phyloP scores from a whole-genome alignment of 495 filamentous ascomycete species.

The Daldinia decipiens region DNA sequence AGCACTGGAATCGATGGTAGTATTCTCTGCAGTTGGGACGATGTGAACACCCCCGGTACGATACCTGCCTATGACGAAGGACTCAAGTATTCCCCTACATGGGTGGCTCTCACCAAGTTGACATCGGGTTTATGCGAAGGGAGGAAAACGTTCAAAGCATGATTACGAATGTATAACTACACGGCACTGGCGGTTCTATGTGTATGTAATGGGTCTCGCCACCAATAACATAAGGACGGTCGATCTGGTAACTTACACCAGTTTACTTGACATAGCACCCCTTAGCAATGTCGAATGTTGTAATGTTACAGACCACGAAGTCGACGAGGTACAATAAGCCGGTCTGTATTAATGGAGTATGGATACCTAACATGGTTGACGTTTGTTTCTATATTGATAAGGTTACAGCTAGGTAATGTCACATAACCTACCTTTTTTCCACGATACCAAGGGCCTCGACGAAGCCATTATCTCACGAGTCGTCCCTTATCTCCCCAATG shows the following conservation, averaged over 20 bases:
- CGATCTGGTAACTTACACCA: background rate
- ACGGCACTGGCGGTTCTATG: background rate
- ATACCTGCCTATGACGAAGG: conserved; percentile 92
- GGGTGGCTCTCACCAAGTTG: conserved; percentile 79
- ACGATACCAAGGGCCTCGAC: conserved; percentile 14
- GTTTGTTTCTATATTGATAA: conserved; percentile 38
- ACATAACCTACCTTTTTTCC: conserved; percentile 23
- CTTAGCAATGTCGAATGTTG: conserved; percentile 4
- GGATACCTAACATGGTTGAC: conserved; percentile 42
- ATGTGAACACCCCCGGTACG: conserved; percentile 73
- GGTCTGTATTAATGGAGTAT: conserved; percentile 28
- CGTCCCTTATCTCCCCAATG: conserved; percentile 1
- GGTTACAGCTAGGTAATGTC: conserved; percentile 39
- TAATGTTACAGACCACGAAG: conserved; percentile 10
- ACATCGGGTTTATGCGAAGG: conserved; percentile 86
- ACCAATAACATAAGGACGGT: background rate
- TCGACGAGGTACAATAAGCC: conserved; percentile 2
- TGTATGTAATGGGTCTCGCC: conserved; percentile 9
- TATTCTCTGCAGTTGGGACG: conserved; percentile 88
- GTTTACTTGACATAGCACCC: conserved; percentile 5
- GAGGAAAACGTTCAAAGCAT: conserved; percentile 53
- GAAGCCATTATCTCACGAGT: conserved; percentile 11
- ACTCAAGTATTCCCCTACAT: conserved; percentile 75
- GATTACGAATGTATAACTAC: conserved; percentile 7
- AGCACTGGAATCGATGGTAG: conserved; percentile 67